Conservation (phyloP, 192 early-diverging fungal genomes). For the Podila minutissima region DNA sequence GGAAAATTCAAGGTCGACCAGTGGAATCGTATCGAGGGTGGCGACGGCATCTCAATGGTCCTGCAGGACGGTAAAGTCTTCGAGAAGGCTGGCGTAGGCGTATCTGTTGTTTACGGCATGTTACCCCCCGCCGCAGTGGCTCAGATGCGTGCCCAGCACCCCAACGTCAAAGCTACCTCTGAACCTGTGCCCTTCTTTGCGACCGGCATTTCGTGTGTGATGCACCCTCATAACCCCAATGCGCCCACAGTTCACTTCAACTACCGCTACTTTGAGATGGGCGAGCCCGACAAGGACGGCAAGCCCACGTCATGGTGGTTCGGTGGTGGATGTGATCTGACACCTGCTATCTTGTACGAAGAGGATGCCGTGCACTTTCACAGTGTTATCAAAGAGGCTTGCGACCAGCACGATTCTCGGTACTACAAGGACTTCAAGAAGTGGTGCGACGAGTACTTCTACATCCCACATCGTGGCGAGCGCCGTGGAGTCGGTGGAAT, state of each 20-base stretch:
- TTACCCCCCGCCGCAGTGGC: constrained; percentile 77
- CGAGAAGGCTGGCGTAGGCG: constrained; percentile 98
- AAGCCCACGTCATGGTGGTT: constrained; percentile 91
- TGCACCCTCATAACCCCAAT: constrained; percentile 95
- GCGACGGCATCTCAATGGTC: constrained; percentile 92
- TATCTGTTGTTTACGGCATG: constrained; percentile 89
- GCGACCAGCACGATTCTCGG: constrained; percentile 83
- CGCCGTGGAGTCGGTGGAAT: constrained; percentile 96
- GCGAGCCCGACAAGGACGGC: constrained; percentile 56
- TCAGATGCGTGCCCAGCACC: constrained; percentile 92
- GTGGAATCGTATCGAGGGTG: constrained; percentile 93
- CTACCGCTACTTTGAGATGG: constrained; percentile 97
- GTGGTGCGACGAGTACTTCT: constrained; percentile 98
- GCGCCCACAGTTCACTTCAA: constrained; percentile 98
- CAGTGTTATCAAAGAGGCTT: constrained; percentile 88
- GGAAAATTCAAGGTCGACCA: constrained; percentile 75
- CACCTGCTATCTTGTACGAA: constrained; percentile 88
- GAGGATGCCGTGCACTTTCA: constrained; percentile 97
- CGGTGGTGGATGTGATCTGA: constrained; percentile 96
- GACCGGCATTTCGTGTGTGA: constrained; percentile 90
- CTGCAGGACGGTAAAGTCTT: constrained; percentile 92
- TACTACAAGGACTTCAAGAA: constrained; percentile 94
- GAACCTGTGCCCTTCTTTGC: constrained; percentile 84
- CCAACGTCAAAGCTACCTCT: constrained; percentile 63
- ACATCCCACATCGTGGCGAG: constrained; percentile 86